Conservation (phyloP, 805 yeast species). For the Saccharomycopsis fibuligera region DNA sequence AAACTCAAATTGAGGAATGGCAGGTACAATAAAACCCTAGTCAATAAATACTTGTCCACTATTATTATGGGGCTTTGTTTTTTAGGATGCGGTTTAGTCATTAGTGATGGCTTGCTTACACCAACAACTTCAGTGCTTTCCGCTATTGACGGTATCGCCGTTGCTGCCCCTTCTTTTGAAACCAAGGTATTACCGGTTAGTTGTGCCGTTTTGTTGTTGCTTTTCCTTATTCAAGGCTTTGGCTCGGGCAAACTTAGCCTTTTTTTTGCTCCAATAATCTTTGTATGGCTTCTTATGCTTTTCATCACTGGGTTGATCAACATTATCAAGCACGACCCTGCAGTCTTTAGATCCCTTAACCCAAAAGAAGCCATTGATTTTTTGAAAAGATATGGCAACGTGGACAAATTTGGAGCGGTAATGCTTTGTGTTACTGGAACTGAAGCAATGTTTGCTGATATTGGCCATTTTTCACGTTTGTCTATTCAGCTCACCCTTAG, state of each 20-base stretch:
- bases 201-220: conserved; percentile 38
- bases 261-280: conserved; percentile 48
- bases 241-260: conserved; percentile 46
- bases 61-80: conserved; percentile 37
- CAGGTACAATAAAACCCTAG: conserved; percentile 22
- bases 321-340: conserved; percentile 35
- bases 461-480: conserved; percentile 47
- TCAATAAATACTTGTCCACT: conserved; percentile 29
- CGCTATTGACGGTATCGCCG: conserved; percentile 50
- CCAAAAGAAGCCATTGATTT: conserved; percentile 47
- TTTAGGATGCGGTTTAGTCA: conserved; percentile 49
- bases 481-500: conserved; percentile 45
- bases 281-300: conserved; percentile 44
- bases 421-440: conserved; percentile 53
- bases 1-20: conserved; percentile 24
- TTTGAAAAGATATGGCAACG: conserved; percentile 31
- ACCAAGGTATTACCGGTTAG: conserved; percentile 42
- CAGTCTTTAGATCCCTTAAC: conserved; percentile 40
- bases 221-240: conserved; percentile 42
- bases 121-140: conserved; percentile 58
- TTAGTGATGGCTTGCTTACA: conserved; percentile 55
- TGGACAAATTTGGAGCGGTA: conserved; percentile 42
- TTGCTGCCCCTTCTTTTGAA: conserved; percentile 40
- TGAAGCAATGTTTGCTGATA: conserved; percentile 61
- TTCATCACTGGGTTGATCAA: conserved; percentile 41